Conservation (phyloP, 768 basidiomycete species). For the Trametes elegans region DNA sequence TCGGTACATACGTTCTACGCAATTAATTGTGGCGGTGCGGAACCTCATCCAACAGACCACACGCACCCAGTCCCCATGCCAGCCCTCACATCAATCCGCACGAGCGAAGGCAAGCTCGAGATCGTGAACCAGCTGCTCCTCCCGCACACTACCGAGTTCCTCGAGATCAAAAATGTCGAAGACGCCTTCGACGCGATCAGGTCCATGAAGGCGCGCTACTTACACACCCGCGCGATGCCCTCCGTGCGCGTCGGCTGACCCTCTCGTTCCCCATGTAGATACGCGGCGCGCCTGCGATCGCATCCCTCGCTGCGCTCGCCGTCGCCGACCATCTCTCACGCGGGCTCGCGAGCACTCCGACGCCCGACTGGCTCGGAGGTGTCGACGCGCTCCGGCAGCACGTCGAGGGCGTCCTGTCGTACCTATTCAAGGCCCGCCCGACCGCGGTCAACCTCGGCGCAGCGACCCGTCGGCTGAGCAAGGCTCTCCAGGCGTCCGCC, state of each 20-base stretch:
- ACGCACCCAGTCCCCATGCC: constrained; percentile 14
- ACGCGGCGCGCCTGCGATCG: constrained; percentile 94
- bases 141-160: constrained; percentile 67
- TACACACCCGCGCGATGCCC: not conserved
- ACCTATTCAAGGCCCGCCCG: constrained; percentile 84
- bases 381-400: constrained; percentile 49
- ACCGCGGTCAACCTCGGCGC: constrained; percentile 95
- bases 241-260: not conserved
- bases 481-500: constrained; percentile 39
- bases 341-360: constrained; percentile 44
- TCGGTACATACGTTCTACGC: not conserved
- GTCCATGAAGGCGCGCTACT: constrained; percentile 83
- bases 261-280: constrained; percentile 44
- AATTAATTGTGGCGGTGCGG: not conserved
- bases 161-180: constrained; percentile 67
- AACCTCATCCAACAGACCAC: not conserved
- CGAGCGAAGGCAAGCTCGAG: constrained; percentile 56
- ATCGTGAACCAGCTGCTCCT: constrained; percentile 90
- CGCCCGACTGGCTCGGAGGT: constrained; percentile 56
- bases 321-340: constrained; percentile 63
- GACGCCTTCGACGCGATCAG: constrained; percentile 94
- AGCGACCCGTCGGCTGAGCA: constrained; percentile 70
- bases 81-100: constrained; percentile 40
- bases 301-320: constrained; percentile 83
- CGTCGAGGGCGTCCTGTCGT: constrained; percentile 59